These are phyloP conservation scores for Trypethelium eluteriae DNA, from an alignment of 495 filamentous ascomycete genomes.

Conservation along the genomic window DNA sequence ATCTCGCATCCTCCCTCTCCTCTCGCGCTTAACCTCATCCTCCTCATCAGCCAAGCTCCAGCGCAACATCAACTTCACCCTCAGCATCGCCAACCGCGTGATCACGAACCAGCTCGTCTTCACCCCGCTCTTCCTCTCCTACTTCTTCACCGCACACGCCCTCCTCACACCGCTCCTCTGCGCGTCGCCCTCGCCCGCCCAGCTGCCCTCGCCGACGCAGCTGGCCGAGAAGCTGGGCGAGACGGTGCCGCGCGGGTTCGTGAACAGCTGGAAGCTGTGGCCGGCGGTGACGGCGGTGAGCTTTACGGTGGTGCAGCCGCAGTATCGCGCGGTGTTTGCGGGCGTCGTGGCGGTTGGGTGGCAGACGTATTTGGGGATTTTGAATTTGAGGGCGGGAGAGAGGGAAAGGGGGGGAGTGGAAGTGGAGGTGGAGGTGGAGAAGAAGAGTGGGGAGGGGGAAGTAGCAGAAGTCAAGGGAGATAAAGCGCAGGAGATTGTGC, in stretches of 20 bases:
- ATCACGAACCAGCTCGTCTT: constrained; percentile 73
- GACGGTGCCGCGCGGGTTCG: constrained; percentile 67
- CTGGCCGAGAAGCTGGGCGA: constrained; percentile 60
- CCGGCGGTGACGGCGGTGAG: constrained; percentile 80
- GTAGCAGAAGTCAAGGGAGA: not conserved
- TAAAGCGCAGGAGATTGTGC: not conserved
- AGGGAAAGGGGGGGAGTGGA: constrained; percentile 36
- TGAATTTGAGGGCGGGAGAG: constrained; percentile 67
- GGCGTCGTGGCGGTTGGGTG: constrained; percentile 74
- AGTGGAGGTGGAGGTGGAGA: not conserved
- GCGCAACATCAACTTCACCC: constrained; percentile 67
- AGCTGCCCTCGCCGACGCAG: constrained; percentile 50
- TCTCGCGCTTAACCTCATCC: not conserved
- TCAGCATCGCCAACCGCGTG: constrained; percentile 68
- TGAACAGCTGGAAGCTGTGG: constrained; percentile 84
- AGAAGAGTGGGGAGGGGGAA: constrained; percentile 7
- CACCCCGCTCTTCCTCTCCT: constrained; percentile 80
- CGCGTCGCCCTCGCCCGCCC: constrained; percentile 64
- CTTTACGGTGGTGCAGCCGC: constrained; percentile 71
- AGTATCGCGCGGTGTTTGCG: constrained; percentile 72
- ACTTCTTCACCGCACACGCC: constrained; percentile 85
- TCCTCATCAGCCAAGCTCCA: not conserved
- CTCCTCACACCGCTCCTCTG: constrained; percentile 59
- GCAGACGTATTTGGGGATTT: constrained; percentile 80
- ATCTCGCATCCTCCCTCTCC: not conserved